Base-by-base conservation (phyloP, 192 early-diverging fungal genomes). In the Coemansia sp. region DNA sequence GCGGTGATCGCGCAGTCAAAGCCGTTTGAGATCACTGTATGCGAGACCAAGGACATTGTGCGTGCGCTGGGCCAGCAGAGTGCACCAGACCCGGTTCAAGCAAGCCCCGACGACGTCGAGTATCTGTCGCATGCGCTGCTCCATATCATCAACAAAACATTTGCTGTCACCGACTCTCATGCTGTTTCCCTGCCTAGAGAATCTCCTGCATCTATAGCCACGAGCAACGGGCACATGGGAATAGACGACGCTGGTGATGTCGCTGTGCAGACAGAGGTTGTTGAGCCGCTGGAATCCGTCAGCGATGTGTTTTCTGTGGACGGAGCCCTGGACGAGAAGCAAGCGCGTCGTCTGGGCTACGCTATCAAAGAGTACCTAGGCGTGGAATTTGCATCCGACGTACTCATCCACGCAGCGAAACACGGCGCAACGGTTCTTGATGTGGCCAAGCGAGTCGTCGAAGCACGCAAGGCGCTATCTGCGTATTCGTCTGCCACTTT, bases 361-460 rank as follows among this genome's bases (percentile, higher is more conserved):
- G 91, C 85, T 11, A 89, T 96, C 63, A 88, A 89, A 58, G 75
- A 88, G 40, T 87, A 91, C 63, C 95, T 91, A 74, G 92, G 91
- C 28, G 86, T 98, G 42, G 94, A 98, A 68, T 95, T 98, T 80
- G 86, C 92, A 2, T 16, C 73, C 6, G 76, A 77, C 58, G 75
- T 77, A 38, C 77, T 77, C 30, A 71, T 79, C 4, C 63, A 72
- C 18, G 79, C 79, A 16, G 74, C 79, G 61, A 85, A 84, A 72
- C 79, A 76, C 63, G 80, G 68, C 18, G 83, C 64, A 52, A 87
- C 71, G 4, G 83, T 72, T 12, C 68, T 68, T 40, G 75, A 77
- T 55, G 80, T 82, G 11, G 75, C 83, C 67, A 75, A 80, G 59
- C 76, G 86, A 18, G 80, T 89, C 36, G 66, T 78, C 20, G 85